Evolutionary conservation across 2,329 filamentous ascomycete species (phyloP), one percentile per base, ranked within the genome.

Genomic region (Fusarium keratoplasticum): DNA sequence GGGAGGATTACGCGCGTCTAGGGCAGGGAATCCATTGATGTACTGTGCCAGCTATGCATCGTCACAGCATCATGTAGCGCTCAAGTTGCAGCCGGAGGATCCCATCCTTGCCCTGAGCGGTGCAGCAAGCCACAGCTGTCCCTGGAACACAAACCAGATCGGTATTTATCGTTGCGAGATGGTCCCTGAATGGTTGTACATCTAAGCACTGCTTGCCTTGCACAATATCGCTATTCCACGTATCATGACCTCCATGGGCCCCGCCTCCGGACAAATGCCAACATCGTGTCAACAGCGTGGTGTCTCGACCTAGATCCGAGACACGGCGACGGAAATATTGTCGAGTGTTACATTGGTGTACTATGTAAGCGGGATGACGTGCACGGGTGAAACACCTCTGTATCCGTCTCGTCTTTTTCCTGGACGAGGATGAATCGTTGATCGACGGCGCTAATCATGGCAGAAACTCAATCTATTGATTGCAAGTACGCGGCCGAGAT

Each of bases 1-100:
- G 59, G 59, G 42, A 61, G 40, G 10, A 35, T 61, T 52, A 62
- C 60, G 31, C 60, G 60, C 44, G 60, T 62, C 44, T 29, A 36
- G 31, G 13, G 38, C 38, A 29, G 57, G 22, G 58, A 36, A 20
- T 42, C 40, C 58, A 22, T 50, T 25, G 27, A 54, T 31, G 47
- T 31, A 31, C 18, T 29, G 47, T 54, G 27, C 18, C 27, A 54
- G 18, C 27, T 54, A 31, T 20, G 47, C 47, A 31, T 54, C 27
- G 47, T 54, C 47, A 31, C 27, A 54, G 47, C 47, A 52, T 52
- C 47, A 54, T 54, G 47, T 31, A 54, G 20, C 27, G 27, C 27
- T 9, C 25, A 29, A 52, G 42, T 47, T 47, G 16, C 22, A 47
- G 3, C 42, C 33, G 55, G 35, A 38, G 27, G 42, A 47, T 47